Percentiles rank a stretch among this genome's conserved stretches.
phyloP scores from a whole-genome alignment of 2,329 filamentous ascomycete species.

The Bisporella sp. region DNA sequence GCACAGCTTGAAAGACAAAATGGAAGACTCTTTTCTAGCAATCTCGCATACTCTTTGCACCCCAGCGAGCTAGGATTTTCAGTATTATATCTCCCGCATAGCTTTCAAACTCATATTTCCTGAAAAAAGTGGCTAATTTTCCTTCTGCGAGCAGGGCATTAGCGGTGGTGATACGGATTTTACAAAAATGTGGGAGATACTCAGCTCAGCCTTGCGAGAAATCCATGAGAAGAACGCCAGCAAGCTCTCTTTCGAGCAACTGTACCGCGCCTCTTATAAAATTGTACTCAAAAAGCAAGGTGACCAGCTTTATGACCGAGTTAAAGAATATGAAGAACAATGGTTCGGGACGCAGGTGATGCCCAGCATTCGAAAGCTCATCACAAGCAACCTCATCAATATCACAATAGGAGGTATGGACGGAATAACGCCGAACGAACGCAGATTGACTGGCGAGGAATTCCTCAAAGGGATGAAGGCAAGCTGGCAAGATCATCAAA shows the following conservation, averaged over 20 bases:
- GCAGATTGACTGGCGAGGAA: conserved; percentile 71
- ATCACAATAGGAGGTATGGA: conserved; percentile 49
- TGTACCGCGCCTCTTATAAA: conserved; percentile 91
- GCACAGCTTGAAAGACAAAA: no score
- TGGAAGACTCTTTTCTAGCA: no score
- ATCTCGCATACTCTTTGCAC: no score
- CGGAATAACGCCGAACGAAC: conserved; percentile 66
- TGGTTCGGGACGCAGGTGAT: conserved; percentile 76
- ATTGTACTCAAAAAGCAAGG: conserved; percentile 87
- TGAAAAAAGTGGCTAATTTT: no score
- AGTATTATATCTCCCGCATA: background rate
- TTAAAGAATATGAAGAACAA: conserved; percentile 71
- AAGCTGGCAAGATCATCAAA: conserved; percentile 83
- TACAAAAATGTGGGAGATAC: conserved; percentile 73
- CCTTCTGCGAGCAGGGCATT: conserved; percentile 39
- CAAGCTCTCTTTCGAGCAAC: conserved; percentile 83
- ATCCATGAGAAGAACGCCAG: conserved; percentile 93
- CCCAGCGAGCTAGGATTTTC: no score
- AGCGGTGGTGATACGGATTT: conserved; percentile 64
- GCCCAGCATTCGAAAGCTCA: conserved; percentile 60
- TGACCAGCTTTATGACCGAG: conserved; percentile 69
- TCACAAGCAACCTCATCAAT: conserved; percentile 59
- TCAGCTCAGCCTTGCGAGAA: conserved; percentile 71
- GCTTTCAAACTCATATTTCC: no score
- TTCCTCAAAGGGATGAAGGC: conserved; percentile 71